A percentile compares a stretch with the other conserved stretches of the same genome.
phyloP scores from a whole-genome alignment of 441 rosid species.

The Arabidopsis hybrid region DNA sequence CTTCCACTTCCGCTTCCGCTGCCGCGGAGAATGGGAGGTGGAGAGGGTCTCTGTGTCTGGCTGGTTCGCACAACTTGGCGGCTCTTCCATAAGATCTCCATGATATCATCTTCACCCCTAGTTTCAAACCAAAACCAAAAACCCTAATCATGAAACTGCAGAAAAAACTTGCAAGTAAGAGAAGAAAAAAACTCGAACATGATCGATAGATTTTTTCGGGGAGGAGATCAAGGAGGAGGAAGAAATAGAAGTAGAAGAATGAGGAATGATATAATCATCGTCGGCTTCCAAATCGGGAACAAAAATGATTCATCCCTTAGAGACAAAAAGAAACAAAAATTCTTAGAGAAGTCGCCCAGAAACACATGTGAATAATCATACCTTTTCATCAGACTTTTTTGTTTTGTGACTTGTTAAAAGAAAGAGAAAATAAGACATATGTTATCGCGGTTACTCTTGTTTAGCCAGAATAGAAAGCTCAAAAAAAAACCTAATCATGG shows the following conservation, averaged over 20 bases:
- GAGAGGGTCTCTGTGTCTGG: constrained; percentile 52
- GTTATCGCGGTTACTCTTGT: too few relatives aligned
- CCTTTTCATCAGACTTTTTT: not conserved
- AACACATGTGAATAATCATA: not conserved
- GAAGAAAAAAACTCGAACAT: constrained; percentile 3
- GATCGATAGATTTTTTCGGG: not conserved
- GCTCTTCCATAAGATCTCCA: constrained; percentile 84
- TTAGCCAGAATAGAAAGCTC: too few relatives aligned
- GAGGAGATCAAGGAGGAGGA: constrained; percentile 34
- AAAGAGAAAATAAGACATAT: too few relatives aligned
- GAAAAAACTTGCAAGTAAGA: too few relatives aligned
- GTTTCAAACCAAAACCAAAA: not conserved
- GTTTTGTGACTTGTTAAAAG: not conserved
- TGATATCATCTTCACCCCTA: constrained; percentile 74
- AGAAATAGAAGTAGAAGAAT: not conserved
- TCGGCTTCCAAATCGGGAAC: not conserved
- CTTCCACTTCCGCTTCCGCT: constrained; percentile 25
- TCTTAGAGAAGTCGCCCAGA: not conserved
- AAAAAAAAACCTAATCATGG: not conserved
- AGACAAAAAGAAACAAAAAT: not conserved
- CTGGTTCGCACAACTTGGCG: constrained; percentile 68
- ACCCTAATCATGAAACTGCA: not conserved
- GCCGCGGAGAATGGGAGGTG: constrained; percentile 50
- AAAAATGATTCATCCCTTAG: not conserved
- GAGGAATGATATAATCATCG: not conserved